These are phyloP conservation scores for Juglanconis juglandina DNA, from an alignment of 2,329 filamentous ascomycete genomes.

Conservation along the genomic window DNA sequence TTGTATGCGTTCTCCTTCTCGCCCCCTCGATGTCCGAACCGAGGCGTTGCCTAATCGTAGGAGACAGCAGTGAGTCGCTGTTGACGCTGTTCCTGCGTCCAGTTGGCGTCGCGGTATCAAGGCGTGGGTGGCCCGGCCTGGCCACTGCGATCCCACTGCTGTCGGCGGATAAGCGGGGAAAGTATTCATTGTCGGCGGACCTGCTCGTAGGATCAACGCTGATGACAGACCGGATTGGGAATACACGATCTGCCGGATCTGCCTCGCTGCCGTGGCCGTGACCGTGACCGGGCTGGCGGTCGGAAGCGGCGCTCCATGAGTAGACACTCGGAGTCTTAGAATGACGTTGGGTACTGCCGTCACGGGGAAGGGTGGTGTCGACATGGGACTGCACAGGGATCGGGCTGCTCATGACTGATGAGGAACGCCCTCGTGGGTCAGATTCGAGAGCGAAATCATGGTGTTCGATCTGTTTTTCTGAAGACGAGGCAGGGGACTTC, in stretches of 20 bases:
- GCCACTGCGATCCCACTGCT: neutral
- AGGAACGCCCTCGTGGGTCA: neutral
- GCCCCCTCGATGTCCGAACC: conserved; percentile 13
- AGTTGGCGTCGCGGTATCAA: conserved; percentile 24
- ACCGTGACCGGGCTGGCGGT: conserved; percentile 34
- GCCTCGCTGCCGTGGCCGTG: conserved; percentile 22
- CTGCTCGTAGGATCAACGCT: conserved; percentile 58
- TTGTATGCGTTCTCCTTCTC: conserved; percentile 33
- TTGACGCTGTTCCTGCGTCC: conserved; percentile 20
- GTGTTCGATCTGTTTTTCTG: neutral
- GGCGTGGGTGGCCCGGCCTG: conserved; percentile 27
- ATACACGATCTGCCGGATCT: conserved; percentile 59
- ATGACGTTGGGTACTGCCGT: neutral
- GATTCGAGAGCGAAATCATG: neutral
- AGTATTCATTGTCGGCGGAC: conserved; percentile 39
- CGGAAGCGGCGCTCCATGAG: conserved; percentile 40
- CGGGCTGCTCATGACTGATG: neutral
- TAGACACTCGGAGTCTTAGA: conserved; percentile 27
- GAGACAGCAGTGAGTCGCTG: conserved; percentile 14
- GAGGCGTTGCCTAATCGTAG: conserved; percentile 16
- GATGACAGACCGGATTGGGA: conserved; percentile 77
- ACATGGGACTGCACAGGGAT: conserved; percentile 5
- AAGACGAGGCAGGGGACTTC: neutral
- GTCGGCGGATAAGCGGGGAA: conserved; percentile 28
- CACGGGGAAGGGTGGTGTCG: conserved; percentile 5